phyloP scores from a whole-genome alignment of 768 basidiomycete genomes.

The Phaeotremella fagi region DNA sequence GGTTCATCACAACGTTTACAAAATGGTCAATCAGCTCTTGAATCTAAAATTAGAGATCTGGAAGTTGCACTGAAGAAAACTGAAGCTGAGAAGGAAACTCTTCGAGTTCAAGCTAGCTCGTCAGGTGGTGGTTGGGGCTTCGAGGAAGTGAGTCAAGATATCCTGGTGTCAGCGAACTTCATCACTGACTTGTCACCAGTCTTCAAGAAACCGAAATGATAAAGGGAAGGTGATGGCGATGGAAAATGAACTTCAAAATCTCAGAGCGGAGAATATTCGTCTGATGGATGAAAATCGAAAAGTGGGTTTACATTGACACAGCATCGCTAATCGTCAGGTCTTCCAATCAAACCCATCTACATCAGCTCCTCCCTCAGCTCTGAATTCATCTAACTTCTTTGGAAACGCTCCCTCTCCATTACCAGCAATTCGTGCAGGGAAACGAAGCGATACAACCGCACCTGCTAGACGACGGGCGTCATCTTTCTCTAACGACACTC shows the following conservation, averaged over 20 bases:
- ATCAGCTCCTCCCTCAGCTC: constrained; percentile 4
- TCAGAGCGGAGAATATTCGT: constrained; percentile 30
- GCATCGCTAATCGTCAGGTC: neutral
- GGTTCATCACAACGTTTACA: constrained; percentile 9
- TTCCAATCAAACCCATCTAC: neutral
- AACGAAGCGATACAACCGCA: neutral
- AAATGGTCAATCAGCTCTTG: constrained; percentile 12
- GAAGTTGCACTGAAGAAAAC: constrained; percentile 16
- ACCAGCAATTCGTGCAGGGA: neutral
- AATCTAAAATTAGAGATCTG: constrained; percentile 24
- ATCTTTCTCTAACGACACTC: constrained; percentile 16
- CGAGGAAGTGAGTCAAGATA: constrained; percentile 8
- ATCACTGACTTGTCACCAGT: neutral
- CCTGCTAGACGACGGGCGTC: constrained; percentile 12
- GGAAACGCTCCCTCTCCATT: neutral
- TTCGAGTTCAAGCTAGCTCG: constrained; percentile 12
- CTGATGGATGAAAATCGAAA: constrained; percentile 13
- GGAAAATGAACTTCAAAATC: constrained; percentile 21
- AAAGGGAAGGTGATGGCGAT: constrained; percentile 20
- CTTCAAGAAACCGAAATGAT: constrained; percentile 13
- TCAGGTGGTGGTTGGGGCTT: constrained; percentile 1
- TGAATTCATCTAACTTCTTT: neutral
- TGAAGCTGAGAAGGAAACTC: constrained; percentile 29
- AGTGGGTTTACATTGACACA: constrained; percentile 3
- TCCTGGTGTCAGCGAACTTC: neutral